Evolutionary conservation across 2,329 filamentous ascomycete species (phyloP), one percentile per base, ranked within the genome.

Genomic region (Clarireedia homoeocarpa): DNA sequence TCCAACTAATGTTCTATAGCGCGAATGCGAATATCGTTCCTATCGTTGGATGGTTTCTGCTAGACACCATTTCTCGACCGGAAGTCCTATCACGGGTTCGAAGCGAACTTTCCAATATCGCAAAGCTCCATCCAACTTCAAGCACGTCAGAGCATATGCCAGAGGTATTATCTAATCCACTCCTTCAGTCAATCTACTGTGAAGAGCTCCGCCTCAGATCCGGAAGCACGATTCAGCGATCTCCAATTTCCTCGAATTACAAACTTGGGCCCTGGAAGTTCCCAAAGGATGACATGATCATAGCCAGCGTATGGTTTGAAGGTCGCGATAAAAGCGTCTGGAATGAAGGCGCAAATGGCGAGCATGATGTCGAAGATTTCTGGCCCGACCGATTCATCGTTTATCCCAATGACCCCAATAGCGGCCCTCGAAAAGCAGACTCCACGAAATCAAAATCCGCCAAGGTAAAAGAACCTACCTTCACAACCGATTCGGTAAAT

Each of bases 311-410:
- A 23, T 69, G 66, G 60, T 59, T 62, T 24, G 48, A 38, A 6
- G 26, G 34, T 5, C 48, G 34, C 6, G 49, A 72, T 55, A 42
- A 52, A 2, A 44, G 46, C 4, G 61, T 68, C 36, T 72, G 71
- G 69, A 69, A 70, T 46, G 61, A 62, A 14, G 26, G 69, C 1
- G 62, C 63, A 0, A 55, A 59, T 17, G 58, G 59, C 12, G 50
- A 62, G 14, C 63, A 70, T 49, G 65, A 65, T 6, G 52, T 72
- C 1, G 59, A 70, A 34, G 48, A 54, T 0, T 72, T 69, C 58
- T 72, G 70, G 69, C 64, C 67, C 5, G 70, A 71, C 48, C 60
- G 71, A n/a, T 73, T 72, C 55, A 55, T 71, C 20, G 57, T 67
- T 27, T 66, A 70, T 27, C 65, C 65, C 0, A 63, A 63, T 20